A percentile compares a stretch with the other conserved stretches of the same genome.
Evolutionary conservation across 2,329 filamentous ascomycete genomes (phyloP).

Genomic region (Metarhizium humberi): DNA sequence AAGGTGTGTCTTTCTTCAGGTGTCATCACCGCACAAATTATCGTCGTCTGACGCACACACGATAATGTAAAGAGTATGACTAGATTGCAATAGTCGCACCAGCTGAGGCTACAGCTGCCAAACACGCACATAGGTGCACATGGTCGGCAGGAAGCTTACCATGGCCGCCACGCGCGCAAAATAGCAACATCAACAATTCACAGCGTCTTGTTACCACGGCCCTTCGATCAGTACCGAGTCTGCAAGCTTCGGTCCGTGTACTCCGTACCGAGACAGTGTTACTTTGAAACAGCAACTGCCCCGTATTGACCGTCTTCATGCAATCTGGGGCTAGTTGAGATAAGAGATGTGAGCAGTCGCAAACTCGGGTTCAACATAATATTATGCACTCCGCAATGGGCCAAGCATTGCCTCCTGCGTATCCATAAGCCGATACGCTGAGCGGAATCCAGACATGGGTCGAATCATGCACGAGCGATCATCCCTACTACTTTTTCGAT

Average conservation of each 20-base stretch:
- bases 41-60: too few relatives aligned
- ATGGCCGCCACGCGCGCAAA: too few relatives aligned
- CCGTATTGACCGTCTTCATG: background rate
- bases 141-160: background rate
- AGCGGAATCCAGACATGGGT: background rate
- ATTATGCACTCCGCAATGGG: background rate
- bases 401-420: background rate
- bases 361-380: background rate
- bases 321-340: background rate
- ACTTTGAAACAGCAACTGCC: background rate
- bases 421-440: background rate
- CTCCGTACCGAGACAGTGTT: background rate
- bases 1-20: too few relatives aligned
- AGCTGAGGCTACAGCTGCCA: background rate
- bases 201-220: too few relatives aligned
- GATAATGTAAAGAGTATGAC: too few relatives aligned
- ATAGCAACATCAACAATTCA: too few relatives aligned
- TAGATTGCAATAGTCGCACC: background rate
- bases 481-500: background rate
- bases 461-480: background rate
- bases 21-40: too few relatives aligned
- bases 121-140: background rate
- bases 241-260: background rate
- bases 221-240: background rate
- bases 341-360: background rate